Evolutionary conservation across 768 basidiomycete genomes (phyloP), one percentile per base, ranked within the genome.

Genomic region (Lactarius indigo): DNA sequence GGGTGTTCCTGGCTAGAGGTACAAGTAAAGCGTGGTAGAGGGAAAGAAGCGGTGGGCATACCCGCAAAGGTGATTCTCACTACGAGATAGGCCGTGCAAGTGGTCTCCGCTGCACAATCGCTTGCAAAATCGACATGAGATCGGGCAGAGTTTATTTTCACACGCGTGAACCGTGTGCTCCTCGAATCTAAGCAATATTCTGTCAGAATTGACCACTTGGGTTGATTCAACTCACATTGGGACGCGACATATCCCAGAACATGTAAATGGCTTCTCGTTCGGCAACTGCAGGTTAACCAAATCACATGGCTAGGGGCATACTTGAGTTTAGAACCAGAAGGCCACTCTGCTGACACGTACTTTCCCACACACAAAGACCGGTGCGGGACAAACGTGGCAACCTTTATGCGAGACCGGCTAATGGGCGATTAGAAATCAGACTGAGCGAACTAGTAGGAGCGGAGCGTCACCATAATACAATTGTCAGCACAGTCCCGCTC

Each of bases 41-140:
- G 31, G 18, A 33, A 17, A 9, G 4, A 23, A 28, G 28, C 8
- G 74, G 73, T n/a, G 33, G n/a, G 35, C 65, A 13, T 33, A 85
- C 86, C 86, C 86, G 78, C 86, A 88, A 44, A 88, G 79, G 76
- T 88, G 86, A 41, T 80, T 68, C 0, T 79, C 77, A 10, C 65
- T 71, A 3, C 68, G 63, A 20, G 78, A 72, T 1, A 86, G 74
- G 3, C 80, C 84, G 64, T 88, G 86, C 56, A 87, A 74, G 75
- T 87, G 87, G 23, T 71, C 70, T 54, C 76, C 70, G 3, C 80
- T 75, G 65, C 87, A 88, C 17, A 85, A 74, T 9, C 85, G 78
- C 69, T 80, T 83, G 72, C 87, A 88, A 4, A 88, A 71, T 64
- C 83, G 77, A 68, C 87, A 88, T 1, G 74, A 68, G 15, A 87